These are phyloP conservation scores for Corchorus olitorius DNA, from an alignment of 345 rosid species.

Conservation along the genomic window DNA sequence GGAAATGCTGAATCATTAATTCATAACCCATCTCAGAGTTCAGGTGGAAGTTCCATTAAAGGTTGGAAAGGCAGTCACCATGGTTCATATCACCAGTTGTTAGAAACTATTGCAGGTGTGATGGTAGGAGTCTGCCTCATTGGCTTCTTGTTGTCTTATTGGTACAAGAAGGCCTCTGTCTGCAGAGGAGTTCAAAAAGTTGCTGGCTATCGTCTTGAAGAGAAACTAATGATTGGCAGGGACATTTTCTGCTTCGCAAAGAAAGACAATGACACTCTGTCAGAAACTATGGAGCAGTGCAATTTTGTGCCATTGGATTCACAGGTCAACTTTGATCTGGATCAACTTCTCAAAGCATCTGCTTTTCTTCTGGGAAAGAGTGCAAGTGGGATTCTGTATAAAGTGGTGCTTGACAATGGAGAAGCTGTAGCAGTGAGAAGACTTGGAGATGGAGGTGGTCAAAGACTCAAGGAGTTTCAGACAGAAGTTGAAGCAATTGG, in stretches of 20 bases:
- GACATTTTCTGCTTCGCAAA: slow-evolving; percentile 65
- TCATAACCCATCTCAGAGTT: slow-evolving; percentile 23
- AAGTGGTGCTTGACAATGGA: slow-evolving; percentile 80
- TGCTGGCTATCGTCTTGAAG: slow-evolving; percentile 36
- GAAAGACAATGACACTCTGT: slow-evolving; percentile 38
- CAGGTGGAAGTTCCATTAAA: slow-evolving; percentile 16
- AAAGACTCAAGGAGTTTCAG: slow-evolving; percentile 82
- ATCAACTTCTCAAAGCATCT: slow-evolving; percentile 82
- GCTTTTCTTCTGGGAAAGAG: slow-evolving; percentile 95
- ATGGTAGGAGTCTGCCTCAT: slow-evolving; percentile 54
- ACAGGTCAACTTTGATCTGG: slow-evolving; percentile 65
- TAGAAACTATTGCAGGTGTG: slow-evolving; percentile 32
- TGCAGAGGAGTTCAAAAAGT: slow-evolving; percentile 28
- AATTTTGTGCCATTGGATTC: slow-evolving; percentile 67
- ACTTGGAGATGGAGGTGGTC: slow-evolving; percentile 69
- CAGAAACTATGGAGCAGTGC: slow-evolving; percentile 61
- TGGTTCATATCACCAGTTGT: neutral
- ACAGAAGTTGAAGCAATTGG: slow-evolving; percentile 84
- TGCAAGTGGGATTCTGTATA: slow-evolving; percentile 78
- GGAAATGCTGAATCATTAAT: slow-evolving; percentile 25
- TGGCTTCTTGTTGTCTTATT: slow-evolving; percentile 47
- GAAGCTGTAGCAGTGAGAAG: slow-evolving; percentile 71
- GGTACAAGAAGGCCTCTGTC: slow-evolving; percentile 39
- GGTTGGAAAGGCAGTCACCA: slow-evolving; percentile 28
- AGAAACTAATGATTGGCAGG: slow-evolving; percentile 40